Evolutionary conservation across 192 early-diverging fungal genomes (phyloP), one percentile per base, ranked within the genome.

Genomic region (Backusella morwellensis): DNA sequence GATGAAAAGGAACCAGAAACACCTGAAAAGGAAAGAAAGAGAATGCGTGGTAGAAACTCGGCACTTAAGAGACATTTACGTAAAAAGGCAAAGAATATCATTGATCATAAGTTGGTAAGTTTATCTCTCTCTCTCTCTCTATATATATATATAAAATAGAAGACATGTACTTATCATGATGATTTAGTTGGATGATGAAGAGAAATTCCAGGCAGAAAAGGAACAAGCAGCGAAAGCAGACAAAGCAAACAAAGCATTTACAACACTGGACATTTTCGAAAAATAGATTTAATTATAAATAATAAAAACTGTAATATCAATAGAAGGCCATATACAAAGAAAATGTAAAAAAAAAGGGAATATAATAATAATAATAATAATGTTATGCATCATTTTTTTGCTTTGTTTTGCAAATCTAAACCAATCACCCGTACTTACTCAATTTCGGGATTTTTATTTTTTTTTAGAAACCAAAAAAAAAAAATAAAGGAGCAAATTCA

Each of bases 41-140:
- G 79, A 56, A 87, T 86, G 71, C 84, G 94, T 72, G 94, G 93
- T 50, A 92, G 92, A 83, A 91, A 89, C 78, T 94, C 94, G 6
- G 87, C 94, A 3, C 86, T 90, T 35, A 89, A 91, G 80, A 89
- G 94, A 66, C 94, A 91, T 75, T 80, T 93, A 54, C 83, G 95
- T 66, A 93, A 93, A 84, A 90, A 93, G 80, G 90, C 94, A 82
- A 83, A 88, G 50, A 96, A 98, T 75, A 85, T 98, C 67, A 83
- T 95, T 50, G 96, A 98, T 81, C 89, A 87, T 56, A 85, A 85
- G 75, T 85, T 90, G 85, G 90, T 93, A 79, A 77, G 69, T 35
- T 4, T 52, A 17, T 26, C 78, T 36, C 3, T 63, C 11, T 42
- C 69, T 26, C 19, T 35, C 29, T 35, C 26, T 68, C n/a, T 59